A percentile compares a stretch with the other conserved stretches of the same genome.
These are phyloP conservation scores for Kwoniella heveanensis DNA, from an alignment of 768 basidiomycete genomes.

Conservation along the genomic window DNA sequence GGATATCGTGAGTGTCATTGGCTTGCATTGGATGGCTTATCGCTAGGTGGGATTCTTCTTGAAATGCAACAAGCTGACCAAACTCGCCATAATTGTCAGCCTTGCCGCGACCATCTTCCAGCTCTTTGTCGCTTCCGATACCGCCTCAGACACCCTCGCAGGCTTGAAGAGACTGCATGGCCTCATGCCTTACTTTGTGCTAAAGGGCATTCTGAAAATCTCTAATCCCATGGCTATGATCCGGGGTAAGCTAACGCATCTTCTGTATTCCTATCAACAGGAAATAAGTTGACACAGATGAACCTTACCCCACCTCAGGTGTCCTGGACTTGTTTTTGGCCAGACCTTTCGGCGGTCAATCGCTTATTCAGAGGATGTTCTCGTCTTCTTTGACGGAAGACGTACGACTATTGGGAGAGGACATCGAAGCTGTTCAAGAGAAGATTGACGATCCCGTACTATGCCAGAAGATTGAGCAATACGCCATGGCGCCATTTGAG, in stretches of 20 bases:
- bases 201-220: constrained; percentile 86
- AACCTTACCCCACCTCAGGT: too few species aligned
- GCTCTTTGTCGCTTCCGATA: constrained; percentile 88
- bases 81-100: constrained; percentile 57
- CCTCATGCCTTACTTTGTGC: constrained; percentile 95
- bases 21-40: too few species aligned
- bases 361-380: constrained; percentile 94
- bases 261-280: too few species aligned
- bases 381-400: constrained; percentile 89
- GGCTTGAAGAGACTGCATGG: constrained; percentile 90
- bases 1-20: constrained; percentile 76
- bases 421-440: constrained; percentile 81
- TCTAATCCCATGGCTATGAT: constrained; percentile 98
- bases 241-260: constrained; percentile 62
- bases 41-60: too few species aligned
- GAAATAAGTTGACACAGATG: too few species aligned
- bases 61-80: neutral
- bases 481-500: constrained; percentile 82
- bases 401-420: constrained; percentile 76
- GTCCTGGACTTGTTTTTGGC: constrained; percentile 94
- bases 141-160: constrained; percentile 83
- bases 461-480: constrained; percentile 83
- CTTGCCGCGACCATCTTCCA: constrained; percentile 96
- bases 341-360: constrained; percentile 91
- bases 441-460: constrained; percentile 86